Conservation (phyloP, 352 stramenopile species). For the Phytopythium ostracodes region DNA sequence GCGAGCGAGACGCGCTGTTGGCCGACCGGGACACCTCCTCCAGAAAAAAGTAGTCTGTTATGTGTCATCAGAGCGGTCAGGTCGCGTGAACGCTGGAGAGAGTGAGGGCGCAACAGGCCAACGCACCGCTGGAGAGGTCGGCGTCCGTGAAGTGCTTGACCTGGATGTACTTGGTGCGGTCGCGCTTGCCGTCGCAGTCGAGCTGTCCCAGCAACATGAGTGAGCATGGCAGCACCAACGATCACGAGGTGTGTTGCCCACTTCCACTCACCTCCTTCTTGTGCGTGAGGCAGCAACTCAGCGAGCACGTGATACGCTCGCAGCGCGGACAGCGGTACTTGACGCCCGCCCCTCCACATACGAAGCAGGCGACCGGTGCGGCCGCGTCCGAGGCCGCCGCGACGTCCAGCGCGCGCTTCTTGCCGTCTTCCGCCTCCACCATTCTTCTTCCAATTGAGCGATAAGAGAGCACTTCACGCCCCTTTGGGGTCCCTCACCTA, state of each 20-base stretch:
- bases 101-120: neutral
- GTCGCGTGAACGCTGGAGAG: neutral
- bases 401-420: slow-evolving; percentile 30
- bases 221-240: slow-evolving; percentile 1
- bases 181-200: slow-evolving; percentile 75
- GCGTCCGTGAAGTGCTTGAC: slow-evolving; percentile 73
- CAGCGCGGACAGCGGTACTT: slow-evolving; percentile 87
- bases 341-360: slow-evolving; percentile 44
- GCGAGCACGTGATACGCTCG: slow-evolving; percentile 79
- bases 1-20: slow-evolving; percentile 39
- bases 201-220: slow-evolving; percentile 27
- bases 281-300: slow-evolving; percentile 73
- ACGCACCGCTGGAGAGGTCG: slow-evolving; percentile 67
- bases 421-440: slow-evolving; percentile 12
- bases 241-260: neutral
- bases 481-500: neutral
- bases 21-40: slow-evolving; percentile 63
- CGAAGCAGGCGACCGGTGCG: slow-evolving; percentile 26
- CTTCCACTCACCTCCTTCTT: slow-evolving; percentile 59
- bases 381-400: slow-evolving; percentile 5
- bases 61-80: neutral
- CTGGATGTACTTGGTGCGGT: slow-evolving; percentile 76
- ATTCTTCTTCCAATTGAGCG: slow-evolving; percentile 5
- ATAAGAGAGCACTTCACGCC: neutral
- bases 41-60: slow-evolving; percentile 70